phyloP scores from a whole-genome alignment of 2,329 filamentous ascomycete species.

The Aspergillus sp. region DNA sequence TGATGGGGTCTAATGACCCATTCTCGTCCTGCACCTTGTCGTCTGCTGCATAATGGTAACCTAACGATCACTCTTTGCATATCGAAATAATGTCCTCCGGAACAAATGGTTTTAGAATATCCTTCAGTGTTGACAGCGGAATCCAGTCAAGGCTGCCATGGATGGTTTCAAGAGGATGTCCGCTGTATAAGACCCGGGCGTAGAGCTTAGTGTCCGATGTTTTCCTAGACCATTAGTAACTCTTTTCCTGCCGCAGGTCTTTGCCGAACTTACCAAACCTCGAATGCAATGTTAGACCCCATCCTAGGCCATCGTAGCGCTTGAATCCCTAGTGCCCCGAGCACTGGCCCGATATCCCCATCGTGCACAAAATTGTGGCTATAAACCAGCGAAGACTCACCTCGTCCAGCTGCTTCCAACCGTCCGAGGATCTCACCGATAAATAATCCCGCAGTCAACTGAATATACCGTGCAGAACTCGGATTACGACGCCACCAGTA shows the following conservation, averaged over 20 bases:
- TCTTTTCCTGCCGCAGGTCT: too few relatives aligned
- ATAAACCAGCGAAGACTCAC: slow-evolving; percentile 18
- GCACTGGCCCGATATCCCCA: slow-evolving; percentile 28
- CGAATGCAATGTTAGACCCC: slow-evolving; percentile 31
- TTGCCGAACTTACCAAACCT: slow-evolving; percentile 24
- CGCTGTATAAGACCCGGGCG: slow-evolving; percentile 23
- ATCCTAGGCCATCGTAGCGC: slow-evolving; percentile 32
- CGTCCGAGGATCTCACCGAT: slow-evolving; percentile 27
- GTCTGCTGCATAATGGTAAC: too few relatives aligned
- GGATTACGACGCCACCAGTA: slow-evolving; percentile 31
- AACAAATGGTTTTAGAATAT: slow-evolving; percentile 19
- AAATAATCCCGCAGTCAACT: slow-evolving; percentile 28
- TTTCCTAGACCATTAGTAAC: slow-evolving; percentile 16
- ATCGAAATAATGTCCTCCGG: slow-evolving; percentile 18
- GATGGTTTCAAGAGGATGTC: slow-evolving; percentile 19
- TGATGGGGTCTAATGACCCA: too few relatives aligned
- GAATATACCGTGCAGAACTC: slow-evolving; percentile 28
- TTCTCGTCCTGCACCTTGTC: too few relatives aligned
- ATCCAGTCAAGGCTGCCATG: slow-evolving; percentile 24
- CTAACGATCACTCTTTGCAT: slow-evolving; percentile 7
- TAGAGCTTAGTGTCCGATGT: slow-evolving; percentile 10
- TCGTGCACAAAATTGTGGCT: slow-evolving; percentile 31
- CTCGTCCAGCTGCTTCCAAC: slow-evolving; percentile 19
- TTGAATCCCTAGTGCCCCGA: slow-evolving; percentile 27
- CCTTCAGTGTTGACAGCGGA: slow-evolving; percentile 12